Conservation (phyloP, 1,284 basidiomycete species). For the Stygiomarasmius scandens region DNA sequence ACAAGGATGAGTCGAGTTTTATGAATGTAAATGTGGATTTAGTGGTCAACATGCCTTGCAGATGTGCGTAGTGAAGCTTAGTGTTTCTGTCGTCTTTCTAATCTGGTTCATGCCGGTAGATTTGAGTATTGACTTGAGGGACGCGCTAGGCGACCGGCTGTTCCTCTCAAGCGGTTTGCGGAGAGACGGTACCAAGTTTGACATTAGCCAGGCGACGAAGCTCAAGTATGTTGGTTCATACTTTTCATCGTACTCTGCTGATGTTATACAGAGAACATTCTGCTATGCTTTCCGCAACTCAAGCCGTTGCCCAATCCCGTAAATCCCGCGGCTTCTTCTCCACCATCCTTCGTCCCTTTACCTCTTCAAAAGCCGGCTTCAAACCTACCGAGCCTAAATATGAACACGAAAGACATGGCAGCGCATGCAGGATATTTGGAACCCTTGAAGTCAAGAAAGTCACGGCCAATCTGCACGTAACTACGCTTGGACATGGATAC, state of each 20-base stretch:
- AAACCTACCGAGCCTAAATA: conserved; percentile 77
- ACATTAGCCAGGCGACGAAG: conserved; percentile 78
- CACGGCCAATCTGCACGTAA: conserved; percentile 90
- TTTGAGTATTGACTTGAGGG: conserved; percentile 87
- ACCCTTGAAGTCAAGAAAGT: conserved; percentile 88
- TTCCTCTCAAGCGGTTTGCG: conserved; percentile 80
- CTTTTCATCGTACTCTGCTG: conserved; percentile 2
- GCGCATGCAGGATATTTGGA: conserved; percentile 86
- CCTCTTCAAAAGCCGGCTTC: conserved; percentile 44
- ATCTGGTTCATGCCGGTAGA: conserved; percentile 44
- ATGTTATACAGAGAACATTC: conserved; percentile 61
- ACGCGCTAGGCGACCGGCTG: conserved; percentile 90
- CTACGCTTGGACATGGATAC: conserved; percentile 94
- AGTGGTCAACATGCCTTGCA: conserved; percentile 90
- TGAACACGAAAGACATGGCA: conserved; percentile 65
- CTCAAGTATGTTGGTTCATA: conserved; percentile 54
- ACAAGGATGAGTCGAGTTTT: conserved; percentile 60
- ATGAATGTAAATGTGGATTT: conserved; percentile 89
- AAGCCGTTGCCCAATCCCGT: conserved; percentile 70
- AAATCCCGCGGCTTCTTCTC: conserved; percentile 72
- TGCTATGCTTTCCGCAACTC: conserved; percentile 63
- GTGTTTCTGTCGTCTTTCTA: background rate
- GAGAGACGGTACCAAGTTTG: conserved; percentile 87
- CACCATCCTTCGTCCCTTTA: conserved; percentile 46
- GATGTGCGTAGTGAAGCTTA: conserved; percentile 60